These are phyloP conservation scores for Croton laevigatus DNA, from an alignment of 441 rosid species.

Conservation along the genomic window DNA sequence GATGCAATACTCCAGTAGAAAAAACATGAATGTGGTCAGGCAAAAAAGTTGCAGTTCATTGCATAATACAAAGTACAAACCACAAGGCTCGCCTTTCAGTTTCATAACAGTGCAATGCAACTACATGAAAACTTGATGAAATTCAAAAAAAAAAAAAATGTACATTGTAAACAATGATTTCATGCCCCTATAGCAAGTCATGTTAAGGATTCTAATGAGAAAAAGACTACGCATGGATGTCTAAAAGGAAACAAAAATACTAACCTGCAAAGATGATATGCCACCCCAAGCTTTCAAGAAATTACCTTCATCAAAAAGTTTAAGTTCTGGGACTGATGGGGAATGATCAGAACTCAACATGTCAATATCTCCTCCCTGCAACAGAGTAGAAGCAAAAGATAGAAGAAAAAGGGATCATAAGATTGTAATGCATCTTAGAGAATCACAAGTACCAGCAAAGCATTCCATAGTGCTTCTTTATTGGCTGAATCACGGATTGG, in stretches of 20 bases:
- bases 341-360: slow-evolving; percentile 97
- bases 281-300: slow-evolving; percentile 98
- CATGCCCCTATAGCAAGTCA: too few species aligned
- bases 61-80: not conserved
- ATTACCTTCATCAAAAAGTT: slow-evolving; percentile 69
- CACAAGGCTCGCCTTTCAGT: not conserved
- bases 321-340: slow-evolving; percentile 81
- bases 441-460: slow-evolving; percentile 59
- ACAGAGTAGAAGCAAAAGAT: slow-evolving; percentile 17
- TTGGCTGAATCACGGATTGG: slow-evolving; percentile 82
- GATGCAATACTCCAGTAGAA: not conserved
- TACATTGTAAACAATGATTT: too few species aligned
- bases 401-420: slow-evolving; percentile 1
- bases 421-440: slow-evolving; percentile 2
- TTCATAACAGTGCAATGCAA: not conserved
- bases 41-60: not conserved
- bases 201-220: not conserved
- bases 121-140: too few species aligned
- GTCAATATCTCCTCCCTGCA: slow-evolving; percentile 86
- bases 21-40: not conserved
- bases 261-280: slow-evolving; percentile 93
- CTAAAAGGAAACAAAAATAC: not conserved
- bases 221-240: not conserved
- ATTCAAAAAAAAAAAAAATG: too few species aligned
- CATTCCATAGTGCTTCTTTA: slow-evolving; percentile 81